Evolutionary conservation across 805 yeast genomes (phyloP).

Genomic region (Metschnikowia matae): DNA sequence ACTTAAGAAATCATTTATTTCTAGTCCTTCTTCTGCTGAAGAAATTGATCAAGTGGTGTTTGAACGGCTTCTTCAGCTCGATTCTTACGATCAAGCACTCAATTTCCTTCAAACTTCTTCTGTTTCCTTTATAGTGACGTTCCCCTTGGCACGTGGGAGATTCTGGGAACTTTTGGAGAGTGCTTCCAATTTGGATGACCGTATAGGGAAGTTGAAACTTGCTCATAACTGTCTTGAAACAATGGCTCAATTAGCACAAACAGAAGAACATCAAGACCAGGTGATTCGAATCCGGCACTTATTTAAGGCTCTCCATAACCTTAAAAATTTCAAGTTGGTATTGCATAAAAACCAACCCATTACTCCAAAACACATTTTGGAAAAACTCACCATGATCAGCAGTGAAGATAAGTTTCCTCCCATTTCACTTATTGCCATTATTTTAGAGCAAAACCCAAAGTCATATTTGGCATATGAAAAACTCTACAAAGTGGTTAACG

Average conservation of each 20-base stretch:
- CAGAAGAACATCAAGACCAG: slow-evolving; percentile 12
- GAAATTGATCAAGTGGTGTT: slow-evolving; percentile 22
- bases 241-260: slow-evolving; percentile 7
- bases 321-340: slow-evolving; percentile 34
- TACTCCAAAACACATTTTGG: slow-evolving; percentile 16
- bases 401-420: slow-evolving; percentile 13
- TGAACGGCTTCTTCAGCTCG: slow-evolving; percentile 26
- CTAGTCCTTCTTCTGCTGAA: slow-evolving; percentile 5
- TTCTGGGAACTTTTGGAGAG: slow-evolving; percentile 33
- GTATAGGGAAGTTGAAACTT: slow-evolving; percentile 25
- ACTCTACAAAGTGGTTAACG: slow-evolving; percentile 38
- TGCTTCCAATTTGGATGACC: slow-evolving; percentile 32
- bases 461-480: slow-evolving; percentile 45
- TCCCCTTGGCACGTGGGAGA: slow-evolving; percentile 17
- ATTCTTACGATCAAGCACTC: slow-evolving; percentile 24
- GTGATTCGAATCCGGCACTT: slow-evolving; percentile 29
- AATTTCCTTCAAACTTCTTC: slow-evolving; percentile 15
- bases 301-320: slow-evolving; percentile 30
- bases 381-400: slow-evolving; percentile 7
- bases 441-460: slow-evolving; percentile 52
- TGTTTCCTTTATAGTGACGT: slow-evolving; percentile 10
- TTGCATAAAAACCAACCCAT: slow-evolving; percentile 11
- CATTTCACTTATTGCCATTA: slow-evolving; percentile 30
- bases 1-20: slow-evolving; percentile 23
- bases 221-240: slow-evolving; percentile 25